phyloP scores from a whole-genome alignment of 441 rosid genomes.

The Populus hybrid region DNA sequence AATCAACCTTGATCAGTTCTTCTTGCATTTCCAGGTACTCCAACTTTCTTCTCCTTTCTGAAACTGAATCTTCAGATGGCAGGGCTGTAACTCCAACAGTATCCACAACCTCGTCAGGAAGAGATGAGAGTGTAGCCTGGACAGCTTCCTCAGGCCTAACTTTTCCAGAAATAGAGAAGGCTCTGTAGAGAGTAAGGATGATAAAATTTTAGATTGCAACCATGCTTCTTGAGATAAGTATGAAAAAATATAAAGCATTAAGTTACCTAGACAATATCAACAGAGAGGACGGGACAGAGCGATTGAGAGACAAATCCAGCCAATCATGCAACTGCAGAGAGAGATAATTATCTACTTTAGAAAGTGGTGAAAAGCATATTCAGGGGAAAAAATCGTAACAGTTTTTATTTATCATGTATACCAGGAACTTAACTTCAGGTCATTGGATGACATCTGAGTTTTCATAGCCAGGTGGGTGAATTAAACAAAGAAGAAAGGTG shows the following conservation, averaged over 20 bases:
- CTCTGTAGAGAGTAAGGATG: constrained; percentile 37
- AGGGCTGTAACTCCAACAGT: constrained; percentile 78
- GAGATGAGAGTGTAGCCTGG: constrained; percentile 87
- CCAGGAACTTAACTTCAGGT: neutral
- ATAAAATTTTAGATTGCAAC: constrained; percentile 10
- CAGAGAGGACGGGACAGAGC: constrained; percentile 74
- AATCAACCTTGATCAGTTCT: constrained; percentile 72
- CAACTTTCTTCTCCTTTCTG: constrained; percentile 81
- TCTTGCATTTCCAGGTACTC: constrained; percentile 95
- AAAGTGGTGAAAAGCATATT: neutral
- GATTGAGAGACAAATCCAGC: constrained; percentile 82
- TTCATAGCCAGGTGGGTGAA: neutral
- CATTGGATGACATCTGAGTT: neutral
- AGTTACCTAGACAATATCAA: constrained; percentile 72
- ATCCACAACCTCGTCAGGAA: constrained; percentile 94
- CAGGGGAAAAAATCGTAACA: neutral
- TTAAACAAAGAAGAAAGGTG: neutral
- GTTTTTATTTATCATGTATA: neutral
- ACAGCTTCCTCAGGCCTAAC: constrained; percentile 87
- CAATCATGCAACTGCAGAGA: constrained; percentile 66
- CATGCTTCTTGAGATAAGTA: constrained; percentile 8
- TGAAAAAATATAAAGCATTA: neutral
- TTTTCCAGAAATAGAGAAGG: constrained; percentile 80
- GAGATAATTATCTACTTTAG: constrained; percentile 19
- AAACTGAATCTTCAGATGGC: constrained; percentile 84